These are phyloP conservation scores for Phanerodontia chrysosporium DNA, from an alignment of 768 basidiomycete genomes.

Conservation along the genomic window DNA sequence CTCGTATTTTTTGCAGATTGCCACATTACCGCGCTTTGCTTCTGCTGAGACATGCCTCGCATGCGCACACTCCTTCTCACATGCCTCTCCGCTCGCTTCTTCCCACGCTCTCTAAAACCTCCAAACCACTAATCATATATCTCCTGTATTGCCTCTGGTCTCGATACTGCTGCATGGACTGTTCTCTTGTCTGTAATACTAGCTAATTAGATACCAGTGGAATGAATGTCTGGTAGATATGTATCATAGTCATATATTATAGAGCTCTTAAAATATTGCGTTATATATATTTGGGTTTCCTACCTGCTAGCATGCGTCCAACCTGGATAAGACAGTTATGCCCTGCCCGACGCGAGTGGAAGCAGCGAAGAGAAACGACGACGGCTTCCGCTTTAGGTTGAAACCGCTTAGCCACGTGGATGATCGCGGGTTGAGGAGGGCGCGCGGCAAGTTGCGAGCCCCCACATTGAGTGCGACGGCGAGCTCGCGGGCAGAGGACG, in stretches of 20 bases:
- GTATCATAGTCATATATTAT: neutral
- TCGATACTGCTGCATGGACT: neutral
- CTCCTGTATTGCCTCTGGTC: too few relatives aligned
- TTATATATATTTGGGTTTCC: neutral
- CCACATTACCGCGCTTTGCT: neutral
- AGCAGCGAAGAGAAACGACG: neutral
- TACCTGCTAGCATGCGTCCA: too few relatives aligned
- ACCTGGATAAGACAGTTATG: neutral
- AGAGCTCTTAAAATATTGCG: neutral
- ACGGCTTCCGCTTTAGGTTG: neutral
- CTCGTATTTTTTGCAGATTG: too few relatives aligned
- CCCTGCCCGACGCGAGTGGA: neutral
- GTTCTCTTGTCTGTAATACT: neutral
- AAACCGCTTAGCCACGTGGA: slow-evolving; percentile 10
- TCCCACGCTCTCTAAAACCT: neutral
- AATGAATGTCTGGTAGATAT: neutral
- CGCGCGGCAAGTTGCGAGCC: slow-evolving; percentile 7
- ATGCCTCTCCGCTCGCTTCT: neutral
- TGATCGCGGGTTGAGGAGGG: neutral
- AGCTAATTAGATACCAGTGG: neutral
- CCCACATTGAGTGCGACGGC: slow-evolving; percentile 15
- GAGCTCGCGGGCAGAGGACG: slow-evolving; percentile 13
- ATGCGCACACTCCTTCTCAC: neutral
- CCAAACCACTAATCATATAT: too few relatives aligned
- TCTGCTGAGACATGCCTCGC: neutral